Evolutionary conservation across 208 protist species (phyloP), one percentile per base, ranked within the genome.

Genomic region (Tritrichomonas musculus): DNA sequence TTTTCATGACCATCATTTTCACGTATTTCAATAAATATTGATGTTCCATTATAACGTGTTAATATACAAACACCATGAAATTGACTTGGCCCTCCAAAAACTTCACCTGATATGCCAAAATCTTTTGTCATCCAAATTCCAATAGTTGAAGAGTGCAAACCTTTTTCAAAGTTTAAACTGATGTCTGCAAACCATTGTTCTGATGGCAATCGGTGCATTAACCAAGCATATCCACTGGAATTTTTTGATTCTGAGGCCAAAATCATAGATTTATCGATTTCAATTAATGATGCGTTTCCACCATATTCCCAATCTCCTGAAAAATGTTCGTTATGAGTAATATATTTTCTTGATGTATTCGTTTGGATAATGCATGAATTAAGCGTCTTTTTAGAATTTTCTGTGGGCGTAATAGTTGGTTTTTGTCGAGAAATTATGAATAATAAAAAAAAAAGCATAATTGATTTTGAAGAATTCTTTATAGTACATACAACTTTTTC

Each of bases 61-160:
- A 88, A 36, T 36, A 88, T 13, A 57, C n/a, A 41, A 39, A 50
- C 17, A 57, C 77, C 77, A 57, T 33, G 25, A 88, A 88, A 88
- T 8, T 3, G 5, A 1, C 11, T 33, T 11, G 77, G 77, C 33
- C 77, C 77, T 36, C 77, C 77, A 53, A 53, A 88, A 47, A 88
- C 57, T 25, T 25, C n/a, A 39, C 77, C 77, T 39, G 53, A 27
- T 39, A 30, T 14, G 8, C 77, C 77, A 57, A 55, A 88, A 88
- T 88, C 30, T 60, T 88, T 88, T 53, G 77, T 88, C 8, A 88
- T 57, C 77, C 77, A 88, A 88, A 88, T 57, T 33, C 47, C 77
- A 53, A 47, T 4, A 14, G 53, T 88, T 8, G 77, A 53, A 17
- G 30, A 44, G 17, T 27, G 33, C 11, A 22, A 60, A n/a, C n/a